Evolutionary conservation across 2,329 filamentous ascomycete genomes (phyloP).

Genomic region (Ilyonectria robusta): DNA sequence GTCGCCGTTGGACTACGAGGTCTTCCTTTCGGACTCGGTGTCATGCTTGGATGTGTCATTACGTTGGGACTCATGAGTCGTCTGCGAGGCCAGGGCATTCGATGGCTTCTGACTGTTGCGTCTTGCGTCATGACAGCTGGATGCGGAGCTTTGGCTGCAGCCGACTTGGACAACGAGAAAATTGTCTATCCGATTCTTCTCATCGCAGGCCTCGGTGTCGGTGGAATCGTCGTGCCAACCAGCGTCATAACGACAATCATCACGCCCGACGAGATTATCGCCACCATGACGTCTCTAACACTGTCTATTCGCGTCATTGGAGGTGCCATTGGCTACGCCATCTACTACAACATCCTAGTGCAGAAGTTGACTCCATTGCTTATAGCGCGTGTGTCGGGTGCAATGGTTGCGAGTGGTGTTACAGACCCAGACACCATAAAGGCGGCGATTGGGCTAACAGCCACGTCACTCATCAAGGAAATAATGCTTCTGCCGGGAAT

Average conservation of each 20-base stretch:
- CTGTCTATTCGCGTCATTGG: not conserved
- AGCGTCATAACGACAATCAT: conserved; percentile 19
- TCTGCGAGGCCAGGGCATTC: not conserved
- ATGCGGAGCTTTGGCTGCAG: not conserved
- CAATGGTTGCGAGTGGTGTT: not conserved
- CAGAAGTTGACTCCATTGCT: not conserved
- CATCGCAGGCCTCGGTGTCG: conserved; percentile 9
- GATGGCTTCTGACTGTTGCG: not conserved
- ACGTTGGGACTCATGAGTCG: not conserved
- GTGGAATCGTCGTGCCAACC: conserved; percentile 16
- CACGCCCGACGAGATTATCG: conserved; percentile 15
- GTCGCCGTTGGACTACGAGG: not conserved
- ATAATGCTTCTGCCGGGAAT: not conserved
- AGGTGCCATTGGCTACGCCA: not conserved
- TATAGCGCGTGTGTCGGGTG: not conserved
- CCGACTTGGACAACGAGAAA: not conserved
- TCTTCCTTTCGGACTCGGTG: not conserved
- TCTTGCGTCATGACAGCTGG: not conserved
- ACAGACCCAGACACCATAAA: not conserved
- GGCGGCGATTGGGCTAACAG: not conserved
- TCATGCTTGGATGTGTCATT: not conserved
- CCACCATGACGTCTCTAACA: conserved; percentile 11
- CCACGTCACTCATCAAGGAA: not conserved
- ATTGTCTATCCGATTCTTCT: not conserved
- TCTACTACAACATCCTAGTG: not conserved